Evolutionary conservation across 352 stramenopile species (phyloP), one percentile per base, ranked within the genome.

Genomic region (Globisporangium radiosum): DNA sequence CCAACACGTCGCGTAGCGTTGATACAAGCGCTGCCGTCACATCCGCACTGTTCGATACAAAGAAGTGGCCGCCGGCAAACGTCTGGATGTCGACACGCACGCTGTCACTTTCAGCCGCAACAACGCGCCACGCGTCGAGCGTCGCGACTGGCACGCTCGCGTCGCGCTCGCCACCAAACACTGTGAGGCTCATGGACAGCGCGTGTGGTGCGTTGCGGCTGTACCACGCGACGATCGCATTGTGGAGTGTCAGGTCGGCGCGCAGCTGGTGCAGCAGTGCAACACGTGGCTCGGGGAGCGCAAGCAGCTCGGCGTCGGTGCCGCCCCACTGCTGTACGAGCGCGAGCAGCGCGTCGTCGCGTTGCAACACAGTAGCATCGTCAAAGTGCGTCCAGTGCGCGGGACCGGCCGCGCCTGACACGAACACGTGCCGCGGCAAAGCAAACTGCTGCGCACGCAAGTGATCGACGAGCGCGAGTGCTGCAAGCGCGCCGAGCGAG

Each of bases 61-160:
- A 91, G 56, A 88, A 89, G 66, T 89, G 81, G 57, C 73, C 75
- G 7, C 81, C 81, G 2, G 65, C 5, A 49, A 91, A 87, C 15
- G 75, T 59, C 55, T 79, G 60, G 0, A 88, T 63, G 13, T 76
- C 63, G 39, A 79, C 70, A 13, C 42, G 25, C 45, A 55, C 36
- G 19, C 50, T 54, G 15, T 60, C 55, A 33, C 19, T 68, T 1
- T 67, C 64, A 2, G 25, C 10, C 4, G 40, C 54, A 33, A 59
- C 65, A 15, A 82, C 52, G 38, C 71, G 59, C 78, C 78, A 91
- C 44, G 61, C 52, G 0, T 56, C 15, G 37, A 91, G 59, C 17
- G 68, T 72, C 8, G 71, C 57, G 39, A 71, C 52, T 0, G 75
- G 65, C 48, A 72, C 72, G 1, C 68, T 66, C 9, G 62, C 14